Conservation (phyloP, 192 early-diverging fungal species). For the Backusella macrospora region DNA sequence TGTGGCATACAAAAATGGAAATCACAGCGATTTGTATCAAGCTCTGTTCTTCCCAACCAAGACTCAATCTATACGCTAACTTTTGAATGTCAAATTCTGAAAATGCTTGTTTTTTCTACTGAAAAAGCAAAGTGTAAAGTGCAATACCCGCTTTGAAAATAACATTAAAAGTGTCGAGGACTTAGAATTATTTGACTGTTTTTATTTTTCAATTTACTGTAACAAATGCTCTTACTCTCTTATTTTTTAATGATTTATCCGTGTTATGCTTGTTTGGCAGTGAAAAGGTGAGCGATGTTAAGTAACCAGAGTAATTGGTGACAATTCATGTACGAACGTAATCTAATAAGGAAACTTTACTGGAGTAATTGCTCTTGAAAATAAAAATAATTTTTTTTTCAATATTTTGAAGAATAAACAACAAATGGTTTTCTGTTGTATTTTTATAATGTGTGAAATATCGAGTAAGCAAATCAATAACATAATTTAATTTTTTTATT, state of each 20-base stretch:
- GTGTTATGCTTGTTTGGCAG: slow-evolving; percentile 6
- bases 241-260: slow-evolving; percentile 16
- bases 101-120: slow-evolving; percentile 12
- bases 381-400: neutral
- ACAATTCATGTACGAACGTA: slow-evolving; percentile 14
- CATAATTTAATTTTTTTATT: neutral
- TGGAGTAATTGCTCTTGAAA: slow-evolving; percentile 10
- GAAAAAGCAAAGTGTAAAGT: slow-evolving; percentile 14
- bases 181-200: slow-evolving; percentile 8
- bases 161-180: slow-evolving; percentile 6
- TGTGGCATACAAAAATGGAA: slow-evolving; percentile 11
- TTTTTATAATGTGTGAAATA: slow-evolving; percentile 13
- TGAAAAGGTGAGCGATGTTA: slow-evolving; percentile 16
- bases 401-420: slow-evolving; percentile 14
- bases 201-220: slow-evolving; percentile 8
- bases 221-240: slow-evolving; percentile 9
- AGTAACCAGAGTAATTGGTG: slow-evolving; percentile 14
- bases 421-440: slow-evolving; percentile 11
- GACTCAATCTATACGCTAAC: slow-evolving; percentile 14
- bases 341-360: slow-evolving; percentile 11
- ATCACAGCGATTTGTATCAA: slow-evolving; percentile 10
- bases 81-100: slow-evolving; percentile 16
- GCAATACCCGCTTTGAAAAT: slow-evolving; percentile 11
- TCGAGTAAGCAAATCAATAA: slow-evolving; percentile 16
- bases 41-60: slow-evolving; percentile 13